phyloP scores from a whole-genome alignment of 108 stramenopile species.

The Skeletonema grethae region DNA sequence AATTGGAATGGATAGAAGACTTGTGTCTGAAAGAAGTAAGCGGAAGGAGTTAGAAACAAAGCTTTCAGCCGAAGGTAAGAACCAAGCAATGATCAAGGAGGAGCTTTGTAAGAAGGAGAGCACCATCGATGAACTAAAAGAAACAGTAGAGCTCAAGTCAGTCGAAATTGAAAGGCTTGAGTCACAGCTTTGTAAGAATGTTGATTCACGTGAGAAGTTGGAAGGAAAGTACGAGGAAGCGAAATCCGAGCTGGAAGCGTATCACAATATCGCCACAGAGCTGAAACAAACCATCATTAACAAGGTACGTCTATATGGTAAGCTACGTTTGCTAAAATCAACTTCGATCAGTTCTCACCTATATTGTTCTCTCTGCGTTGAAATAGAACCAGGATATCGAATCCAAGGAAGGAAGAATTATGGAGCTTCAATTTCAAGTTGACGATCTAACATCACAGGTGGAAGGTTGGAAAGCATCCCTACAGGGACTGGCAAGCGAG shows the following conservation, averaged over 20 bases:
- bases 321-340: neutral
- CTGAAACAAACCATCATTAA: slow-evolving; percentile 32
- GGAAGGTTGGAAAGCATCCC: slow-evolving; percentile 19
- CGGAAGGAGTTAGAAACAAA: slow-evolving; percentile 8
- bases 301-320: slow-evolving; percentile 17
- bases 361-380: neutral
- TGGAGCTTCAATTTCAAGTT: slow-evolving; percentile 36
- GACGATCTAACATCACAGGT: slow-evolving; percentile 23
- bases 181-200: neutral
- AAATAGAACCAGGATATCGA: slow-evolving; percentile 36
- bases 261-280: slow-evolving; percentile 23
- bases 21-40: neutral
- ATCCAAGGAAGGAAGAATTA: slow-evolving; percentile 20
- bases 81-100: slow-evolving; percentile 1
- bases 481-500: slow-evolving; percentile 4
- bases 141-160: neutral
- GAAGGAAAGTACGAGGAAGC: slow-evolving; percentile 25
- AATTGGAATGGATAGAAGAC: slow-evolving; percentile 7
- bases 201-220: slow-evolving; percentile 10
- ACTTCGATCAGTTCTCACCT: neutral
- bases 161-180: slow-evolving; percentile 7
- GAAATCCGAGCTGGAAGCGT: slow-evolving; percentile 20
- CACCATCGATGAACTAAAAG: slow-evolving; percentile 9
- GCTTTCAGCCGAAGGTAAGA: neutral
- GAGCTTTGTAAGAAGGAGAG: slow-evolving; percentile 7